Conservation (phyloP, 1,284 basidiomycete species). For the Ceratobasidium sp. region DNA sequence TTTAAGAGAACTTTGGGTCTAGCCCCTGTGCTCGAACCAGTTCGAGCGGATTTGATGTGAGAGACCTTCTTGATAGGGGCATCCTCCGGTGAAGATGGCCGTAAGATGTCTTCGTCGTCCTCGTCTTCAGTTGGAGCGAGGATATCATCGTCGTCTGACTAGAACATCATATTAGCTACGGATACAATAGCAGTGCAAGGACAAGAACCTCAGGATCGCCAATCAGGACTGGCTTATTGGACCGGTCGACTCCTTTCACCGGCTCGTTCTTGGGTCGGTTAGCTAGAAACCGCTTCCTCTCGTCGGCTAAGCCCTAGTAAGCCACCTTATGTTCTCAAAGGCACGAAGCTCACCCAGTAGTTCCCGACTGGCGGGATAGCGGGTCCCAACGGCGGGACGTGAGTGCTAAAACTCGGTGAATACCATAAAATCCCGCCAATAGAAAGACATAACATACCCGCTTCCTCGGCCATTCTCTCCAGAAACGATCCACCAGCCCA, state of each 20-base stretch:
- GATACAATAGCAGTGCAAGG: not conserved
- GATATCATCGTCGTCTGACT: conserved; percentile 18
- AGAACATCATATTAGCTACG: not conserved
- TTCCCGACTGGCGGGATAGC: not conserved
- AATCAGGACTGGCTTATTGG: not conserved
- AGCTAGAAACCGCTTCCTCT: conserved; percentile 28
- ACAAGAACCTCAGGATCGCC: conserved; percentile 27
- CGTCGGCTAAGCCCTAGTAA: conserved; percentile 1
- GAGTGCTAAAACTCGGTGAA: not conserved
- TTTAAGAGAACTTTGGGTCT: conserved; percentile 1
- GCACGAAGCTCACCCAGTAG: conserved; percentile 1
- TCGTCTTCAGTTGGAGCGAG: not conserved
- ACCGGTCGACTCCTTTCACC: conserved; percentile 14
- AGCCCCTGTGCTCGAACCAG: conserved; percentile 8
- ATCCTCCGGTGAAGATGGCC: conserved; percentile 28
- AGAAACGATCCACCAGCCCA: conserved; percentile 28
- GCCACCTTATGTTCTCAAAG: not conserved
- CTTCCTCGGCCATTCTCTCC: conserved; percentile 28
- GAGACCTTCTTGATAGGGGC: not conserved
- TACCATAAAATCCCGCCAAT: not conserved
- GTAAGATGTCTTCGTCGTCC: conserved; percentile 19
- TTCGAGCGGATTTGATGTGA: not conserved
- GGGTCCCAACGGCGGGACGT: conserved; percentile 4
- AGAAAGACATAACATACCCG: conserved; percentile 7
- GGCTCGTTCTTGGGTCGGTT: conserved; percentile 18